Evolutionary conservation across 176 grass and related monocot species (phyloP), one percentile per base, ranked within the genome.

Genomic region (Oryza nivara): DNA sequence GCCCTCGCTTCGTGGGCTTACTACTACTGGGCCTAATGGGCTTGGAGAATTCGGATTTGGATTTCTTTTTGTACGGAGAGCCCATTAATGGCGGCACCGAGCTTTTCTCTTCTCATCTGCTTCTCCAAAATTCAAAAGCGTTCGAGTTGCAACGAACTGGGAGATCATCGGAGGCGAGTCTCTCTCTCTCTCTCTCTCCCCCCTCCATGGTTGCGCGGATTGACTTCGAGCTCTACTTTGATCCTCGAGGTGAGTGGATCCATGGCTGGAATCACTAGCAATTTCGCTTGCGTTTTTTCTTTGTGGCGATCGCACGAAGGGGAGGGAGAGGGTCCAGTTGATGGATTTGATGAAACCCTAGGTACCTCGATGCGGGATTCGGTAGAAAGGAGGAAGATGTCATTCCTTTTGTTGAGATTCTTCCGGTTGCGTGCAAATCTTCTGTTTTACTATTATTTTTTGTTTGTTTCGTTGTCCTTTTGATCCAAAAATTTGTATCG

Each of bases 331-430:
- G 40, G 11, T 65, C 30, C n/a, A 1, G 28, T 82, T 76, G 54
- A 52, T 80, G 85, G 78, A 87, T 81, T 66, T 10, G 41, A 51
- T 35, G 72, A 65, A 83, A 78, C 74, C 80, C 67, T 67, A 65
- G 56, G 69, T 71, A 32, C 9, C 25, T 32, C 30, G 15, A 23
- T 69, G 78, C 8, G 0, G 46, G 25, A n/a, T 76, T 48, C 38
- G 6, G 25, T n/a, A 15, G 35, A 66, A 76, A 68, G 34, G 36
- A 75, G 52, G 16, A 46, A n/a, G 43, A 47, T 25, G 34, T 8
- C 82, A 69, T 54, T 28, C 22, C 5, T 52, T 66, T 72, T 67
- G 64, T 73, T 15, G 74, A 83, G 12, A 83, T 54, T 46, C 22
- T 75, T 67, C 66, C 68, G 8, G 23, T 28, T 15, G 54, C 72